Base-by-base conservation (phyloP, 345 rosid species). In the Linum usitatissimum region DNA sequence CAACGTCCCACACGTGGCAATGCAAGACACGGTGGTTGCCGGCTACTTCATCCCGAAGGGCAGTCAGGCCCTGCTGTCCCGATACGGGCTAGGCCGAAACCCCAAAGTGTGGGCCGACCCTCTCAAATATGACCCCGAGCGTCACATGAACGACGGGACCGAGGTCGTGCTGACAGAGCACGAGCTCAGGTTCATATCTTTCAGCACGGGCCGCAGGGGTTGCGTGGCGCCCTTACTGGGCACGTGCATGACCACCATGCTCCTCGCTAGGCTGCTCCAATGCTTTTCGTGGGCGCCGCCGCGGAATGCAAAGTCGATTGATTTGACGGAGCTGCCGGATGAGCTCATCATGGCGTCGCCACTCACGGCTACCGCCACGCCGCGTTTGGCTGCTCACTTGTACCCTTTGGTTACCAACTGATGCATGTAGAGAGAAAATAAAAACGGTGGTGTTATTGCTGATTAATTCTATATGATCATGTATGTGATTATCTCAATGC, bases 41-140 rank as follows among this genome's bases (percentile, higher is more conserved):
- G 67, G 63, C 18, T 81, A 80, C 70, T 76, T 78, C 57, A 84
- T 84, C 62, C 84, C 86, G 0, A 81, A 84, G 21, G 90, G 83
- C 5, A 80, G 84, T 12, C 83, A 80, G n/a, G 36, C 75, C 0
- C 1, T 80, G 30, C 68, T 84, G 0, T 76, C 81, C 51, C 80
- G 86, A 0, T 17, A 51, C 4, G 86, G 73, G 9, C 68, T 81
- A 2, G 86, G 86, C 1, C 66, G 78, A 19, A 84, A 81, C 68
- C 78, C 83, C 23, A 70, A 59, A 12, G 73, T 73, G 0, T 84
- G 86, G 90, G 75, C 69, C 0, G 77, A 75, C 1, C 86, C 90
- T 0, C 69, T 63, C 21, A 68, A 55, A 62, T 84, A 63, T 45
- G 69, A 70, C 3, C 90, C 86, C 2, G 82, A 80, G 42, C 74